Percentiles rank a stretch among this genome's conserved stretches.
phyloP scores from a whole-genome alignment of 2,329 filamentous ascomycete species.

The Gyromitra esculenta region DNA sequence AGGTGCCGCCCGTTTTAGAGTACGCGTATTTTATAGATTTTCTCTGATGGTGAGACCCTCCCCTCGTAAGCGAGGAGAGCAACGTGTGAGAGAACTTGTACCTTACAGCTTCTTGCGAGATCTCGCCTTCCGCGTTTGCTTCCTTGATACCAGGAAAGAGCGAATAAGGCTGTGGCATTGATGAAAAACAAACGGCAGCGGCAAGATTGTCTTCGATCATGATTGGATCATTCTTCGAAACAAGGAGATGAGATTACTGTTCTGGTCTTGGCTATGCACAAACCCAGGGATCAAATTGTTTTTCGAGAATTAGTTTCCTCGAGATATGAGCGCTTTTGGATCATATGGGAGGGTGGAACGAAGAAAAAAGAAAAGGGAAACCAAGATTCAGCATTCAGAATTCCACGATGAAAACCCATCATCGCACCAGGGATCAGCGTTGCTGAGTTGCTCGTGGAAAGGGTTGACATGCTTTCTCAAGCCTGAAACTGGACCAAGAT shows the following conservation, averaged over 20 bases:
- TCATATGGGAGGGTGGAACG: neutral
- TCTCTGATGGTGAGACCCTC: constrained; percentile 3
- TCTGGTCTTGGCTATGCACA: constrained; percentile 20
- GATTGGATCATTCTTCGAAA: constrained; percentile 29
- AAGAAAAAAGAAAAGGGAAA: constrained; percentile 9
- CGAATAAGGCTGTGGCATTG: constrained; percentile 26
- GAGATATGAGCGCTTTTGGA: neutral
- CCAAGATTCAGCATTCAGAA: constrained; percentile 8
- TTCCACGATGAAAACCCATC: constrained; percentile 39
- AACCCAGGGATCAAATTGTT: neutral
- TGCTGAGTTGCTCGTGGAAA: constrained; percentile 18
- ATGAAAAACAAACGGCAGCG: constrained; percentile 20
- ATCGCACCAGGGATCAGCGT: constrained; percentile 36
- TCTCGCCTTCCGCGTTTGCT: constrained; percentile 38
- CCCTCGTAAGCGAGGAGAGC: constrained; percentile 8
- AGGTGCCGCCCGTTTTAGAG: constrained; percentile 31
- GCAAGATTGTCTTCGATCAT: neutral
- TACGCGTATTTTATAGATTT: neutral
- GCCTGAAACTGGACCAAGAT: constrained; percentile 48
- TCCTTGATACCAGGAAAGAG: constrained; percentile 15
- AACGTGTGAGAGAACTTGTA: constrained; percentile 30
- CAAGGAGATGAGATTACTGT: constrained; percentile 15
- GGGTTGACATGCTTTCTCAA: constrained; percentile 22
- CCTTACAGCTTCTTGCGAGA: constrained; percentile 35
- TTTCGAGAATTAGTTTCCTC: constrained; percentile 9